Evolutionary conservation across 805 yeast genomes (phyloP).

Genomic region (Pichia insulana): DNA sequence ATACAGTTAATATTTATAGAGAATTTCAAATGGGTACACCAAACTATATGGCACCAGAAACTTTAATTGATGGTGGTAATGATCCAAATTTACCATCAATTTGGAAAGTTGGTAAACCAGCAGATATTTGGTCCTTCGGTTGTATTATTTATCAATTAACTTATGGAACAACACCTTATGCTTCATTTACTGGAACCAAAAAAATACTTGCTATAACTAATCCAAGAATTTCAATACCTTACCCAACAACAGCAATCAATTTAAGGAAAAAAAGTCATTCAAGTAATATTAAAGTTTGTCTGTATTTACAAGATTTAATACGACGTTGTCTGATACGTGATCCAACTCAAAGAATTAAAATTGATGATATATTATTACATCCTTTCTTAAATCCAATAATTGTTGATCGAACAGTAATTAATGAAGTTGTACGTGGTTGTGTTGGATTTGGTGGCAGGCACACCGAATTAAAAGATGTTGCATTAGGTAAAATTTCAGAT

Average conservation of each 20-base stretch:
- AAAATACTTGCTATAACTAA: conserved; percentile 79
- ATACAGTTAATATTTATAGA: conserved; percentile 81
- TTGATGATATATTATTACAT: conserved; percentile 48
- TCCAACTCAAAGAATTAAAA: conserved; percentile 58
- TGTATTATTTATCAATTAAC: conserved; percentile 93
- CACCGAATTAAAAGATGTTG: conserved; percentile 14
- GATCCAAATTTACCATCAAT: conserved; percentile 24
- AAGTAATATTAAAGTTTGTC: conserved; percentile 19
- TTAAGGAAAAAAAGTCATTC: conserved; percentile 4
- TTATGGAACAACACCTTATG: conserved; percentile 89
- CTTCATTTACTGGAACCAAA: conserved; percentile 64
- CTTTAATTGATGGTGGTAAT: conserved; percentile 53
- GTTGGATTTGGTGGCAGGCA: conserved; percentile 58
- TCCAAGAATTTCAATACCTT: conserved; percentile 64
- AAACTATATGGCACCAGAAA: conserved; percentile 97
- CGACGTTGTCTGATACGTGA: conserved; percentile 63
- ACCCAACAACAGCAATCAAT: conserved; percentile 36
- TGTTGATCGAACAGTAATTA: conserved; percentile 56
- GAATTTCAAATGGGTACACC: conserved; percentile 94
- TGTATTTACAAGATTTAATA: conserved; percentile 55
- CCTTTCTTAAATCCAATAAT: conserved; percentile 69
- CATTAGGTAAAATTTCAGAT: not conserved
- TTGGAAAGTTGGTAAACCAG: conserved; percentile 85
- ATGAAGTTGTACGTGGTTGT: conserved; percentile 68
- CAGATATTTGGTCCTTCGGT: conserved; percentile 98